Evolutionary conservation across 495 filamentous ascomycete genomes (phyloP).

Genomic region (Penicillium lividum): DNA sequence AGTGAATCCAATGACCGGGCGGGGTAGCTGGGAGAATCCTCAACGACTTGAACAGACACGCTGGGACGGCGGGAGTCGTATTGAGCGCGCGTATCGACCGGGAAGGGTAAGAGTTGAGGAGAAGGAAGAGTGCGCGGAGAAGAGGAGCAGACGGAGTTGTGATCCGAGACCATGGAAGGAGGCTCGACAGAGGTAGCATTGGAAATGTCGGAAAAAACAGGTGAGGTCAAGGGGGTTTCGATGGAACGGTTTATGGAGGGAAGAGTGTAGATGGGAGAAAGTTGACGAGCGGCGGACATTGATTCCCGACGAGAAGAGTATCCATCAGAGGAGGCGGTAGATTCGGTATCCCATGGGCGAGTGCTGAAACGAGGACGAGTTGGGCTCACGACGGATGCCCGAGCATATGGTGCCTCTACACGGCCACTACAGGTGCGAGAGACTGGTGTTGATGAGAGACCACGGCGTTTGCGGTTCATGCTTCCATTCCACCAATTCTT

Average conservation of each 20-base stretch:
- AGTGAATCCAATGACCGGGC: constrained; percentile 32
- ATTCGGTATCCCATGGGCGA: constrained; percentile 37
- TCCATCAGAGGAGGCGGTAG: constrained; percentile 14
- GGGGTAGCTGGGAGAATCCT: constrained; percentile 30
- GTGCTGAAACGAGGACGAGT: constrained; percentile 37
- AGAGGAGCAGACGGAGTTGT: constrained; percentile 62
- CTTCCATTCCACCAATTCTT: constrained; percentile 99
- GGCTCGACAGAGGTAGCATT: constrained; percentile 62
- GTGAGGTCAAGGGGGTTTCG: constrained; percentile 70
- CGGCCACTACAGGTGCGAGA: constrained; percentile 45
- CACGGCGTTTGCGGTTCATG: constrained; percentile 71
- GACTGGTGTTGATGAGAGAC: constrained; percentile 42
- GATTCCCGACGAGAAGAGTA: constrained; percentile 32
- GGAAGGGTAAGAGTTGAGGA: constrained; percentile 44
- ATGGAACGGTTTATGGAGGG: constrained; percentile 48
- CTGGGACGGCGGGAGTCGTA: constrained; percentile 38
- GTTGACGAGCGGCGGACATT: constrained; percentile 33
- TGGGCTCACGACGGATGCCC: constrained; percentile 38
- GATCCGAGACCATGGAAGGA: constrained; percentile 72
- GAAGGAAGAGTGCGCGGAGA: constrained; percentile 50
- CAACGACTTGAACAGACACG: constrained; percentile 29
- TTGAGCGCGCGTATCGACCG: constrained; percentile 33
- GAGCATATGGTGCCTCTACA: constrained; percentile 43
- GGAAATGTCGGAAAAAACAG: constrained; percentile 62
- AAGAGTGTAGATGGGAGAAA: constrained; percentile 48